Evolutionary conservation across 148 eudicot species (phyloP).

Genomic region (Oxyria digyna): DNA sequence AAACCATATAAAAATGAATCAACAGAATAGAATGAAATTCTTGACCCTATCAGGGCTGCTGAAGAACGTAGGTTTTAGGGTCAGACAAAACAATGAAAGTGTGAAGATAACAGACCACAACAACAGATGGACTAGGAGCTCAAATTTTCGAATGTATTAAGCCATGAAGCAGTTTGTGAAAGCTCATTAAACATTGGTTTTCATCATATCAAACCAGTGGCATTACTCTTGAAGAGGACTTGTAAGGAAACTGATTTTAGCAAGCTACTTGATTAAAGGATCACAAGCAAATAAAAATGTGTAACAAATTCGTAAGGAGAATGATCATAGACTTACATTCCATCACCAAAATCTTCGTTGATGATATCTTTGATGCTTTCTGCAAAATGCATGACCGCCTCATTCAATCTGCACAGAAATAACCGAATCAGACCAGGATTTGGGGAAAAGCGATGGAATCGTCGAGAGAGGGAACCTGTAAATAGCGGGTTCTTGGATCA

Average conservation of each 20-base stretch:
- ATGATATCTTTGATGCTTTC: slow-evolving; percentile 94
- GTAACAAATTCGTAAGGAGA: background rate
- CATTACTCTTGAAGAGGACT: too few relatives aligned
- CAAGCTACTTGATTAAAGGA: background rate
- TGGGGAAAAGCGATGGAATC: background rate
- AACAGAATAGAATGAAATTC: background rate
- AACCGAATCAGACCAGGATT: background rate
- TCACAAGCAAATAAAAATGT: background rate
- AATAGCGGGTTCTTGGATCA: slow-evolving; percentile 73
- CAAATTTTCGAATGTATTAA: background rate
- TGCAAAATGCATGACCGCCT: slow-evolving; percentile 92
- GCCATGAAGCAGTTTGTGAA: background rate
- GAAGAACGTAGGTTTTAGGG: background rate
- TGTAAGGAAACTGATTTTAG: background rate
- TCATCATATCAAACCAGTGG: too few relatives aligned
- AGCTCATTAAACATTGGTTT: background rate
- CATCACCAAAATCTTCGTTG: slow-evolving; percentile 96
- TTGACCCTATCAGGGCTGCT: background rate
- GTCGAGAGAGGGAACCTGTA: slow-evolving; percentile 32
- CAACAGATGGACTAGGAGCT: background rate
- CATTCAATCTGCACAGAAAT: slow-evolving; percentile 52
- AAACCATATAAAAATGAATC: too few relatives aligned
- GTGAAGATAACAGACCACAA: background rate
- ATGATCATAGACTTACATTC: slow-evolving; percentile 46
- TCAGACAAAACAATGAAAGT: background rate